phyloP scores from a whole-genome alignment of 768 basidiomycete species.

The Lactarius tabidus region DNA sequence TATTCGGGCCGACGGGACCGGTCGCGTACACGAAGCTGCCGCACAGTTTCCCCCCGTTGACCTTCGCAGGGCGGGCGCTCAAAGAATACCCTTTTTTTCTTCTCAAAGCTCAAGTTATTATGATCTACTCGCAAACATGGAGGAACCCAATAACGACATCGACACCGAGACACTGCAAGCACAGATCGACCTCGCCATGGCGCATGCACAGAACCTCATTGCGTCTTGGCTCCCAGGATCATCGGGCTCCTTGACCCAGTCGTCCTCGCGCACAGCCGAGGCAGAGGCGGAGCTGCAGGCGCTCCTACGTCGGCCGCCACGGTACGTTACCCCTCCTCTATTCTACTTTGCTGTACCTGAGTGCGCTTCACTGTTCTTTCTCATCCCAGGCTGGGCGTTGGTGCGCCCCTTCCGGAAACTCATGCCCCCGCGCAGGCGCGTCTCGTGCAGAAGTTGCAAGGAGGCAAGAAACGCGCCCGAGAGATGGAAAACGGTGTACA shows the following conservation, averaged over 20 bases:
- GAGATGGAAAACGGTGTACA: conserved; percentile 38
- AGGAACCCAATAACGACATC: conserved; percentile 53
- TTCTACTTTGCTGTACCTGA: background rate
- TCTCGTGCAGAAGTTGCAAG: conserved; percentile 56
- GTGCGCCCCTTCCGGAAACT: conserved; percentile 54
- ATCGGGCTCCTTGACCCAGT: conserved; percentile 26
- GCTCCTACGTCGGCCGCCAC: conserved; percentile 62
- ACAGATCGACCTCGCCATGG: conserved; percentile 78
- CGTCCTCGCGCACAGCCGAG: conserved; percentile 23
- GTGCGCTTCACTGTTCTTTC: conserved; percentile 5
- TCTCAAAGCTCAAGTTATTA: conserved; percentile 9
- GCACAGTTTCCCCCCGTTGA: too few relatives aligned
- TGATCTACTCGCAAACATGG: conserved; percentile 17
- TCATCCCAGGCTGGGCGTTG: conserved; percentile 68
- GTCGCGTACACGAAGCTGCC: too few relatives aligned
- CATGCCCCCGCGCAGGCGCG: conserved; percentile 36
- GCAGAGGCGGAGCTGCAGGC: conserved; percentile 55
- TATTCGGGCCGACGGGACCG: too few relatives aligned
- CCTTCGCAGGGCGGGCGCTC: too few relatives aligned
- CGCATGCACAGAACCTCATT: conserved; percentile 67
- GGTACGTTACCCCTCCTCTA: conserved; percentile 43
- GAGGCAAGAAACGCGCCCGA: conserved; percentile 42
- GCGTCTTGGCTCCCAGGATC: conserved; percentile 61
- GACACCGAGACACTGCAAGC: conserved; percentile 70
- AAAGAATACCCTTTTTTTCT: background rate